A percentile compares a stretch with the other conserved stretches of the same genome.
Conservation (phyloP, 2,329 filamentous ascomycete species). For the Helicocarpus griseus region DNA sequence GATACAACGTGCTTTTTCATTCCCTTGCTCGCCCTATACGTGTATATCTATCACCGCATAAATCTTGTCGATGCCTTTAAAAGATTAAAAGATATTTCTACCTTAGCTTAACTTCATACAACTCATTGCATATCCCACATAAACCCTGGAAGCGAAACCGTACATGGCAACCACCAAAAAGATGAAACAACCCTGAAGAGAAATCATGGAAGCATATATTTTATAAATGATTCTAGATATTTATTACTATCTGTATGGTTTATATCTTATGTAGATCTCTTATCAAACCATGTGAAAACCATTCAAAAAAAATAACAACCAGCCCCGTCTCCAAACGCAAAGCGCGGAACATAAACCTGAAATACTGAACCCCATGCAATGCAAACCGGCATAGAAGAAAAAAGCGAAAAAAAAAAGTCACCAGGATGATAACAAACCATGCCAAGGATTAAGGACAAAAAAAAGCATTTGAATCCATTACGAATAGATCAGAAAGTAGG, state of each 20-base stretch:
- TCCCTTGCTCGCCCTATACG: too few species aligned
- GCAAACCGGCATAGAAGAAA: not conserved
- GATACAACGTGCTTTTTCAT: too few species aligned
- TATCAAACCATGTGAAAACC: too few species aligned
- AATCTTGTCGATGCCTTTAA: not conserved
- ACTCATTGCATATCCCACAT: not conserved
- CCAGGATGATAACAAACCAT: not conserved
- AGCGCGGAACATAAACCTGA: not conserved
- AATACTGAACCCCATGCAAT: not conserved
- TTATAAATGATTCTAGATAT: too few species aligned
- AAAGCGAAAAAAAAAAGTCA: not conserved
- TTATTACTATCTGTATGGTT: too few species aligned
- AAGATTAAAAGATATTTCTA: not conserved
- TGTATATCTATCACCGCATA: not conserved
- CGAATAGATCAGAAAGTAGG: not conserved
- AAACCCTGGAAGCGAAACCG: not conserved
- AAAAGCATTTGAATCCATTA: not conserved
- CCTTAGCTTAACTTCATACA: not conserved
- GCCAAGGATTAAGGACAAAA: not conserved
- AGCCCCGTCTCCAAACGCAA: not conserved
- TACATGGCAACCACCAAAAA: too few species aligned
- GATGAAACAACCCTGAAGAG: too few species aligned
- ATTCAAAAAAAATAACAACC: not conserved
- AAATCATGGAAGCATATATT: too few species aligned
- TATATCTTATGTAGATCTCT: too few species aligned